Percentiles rank a stretch among this genome's conserved stretches.
These are phyloP conservation scores for Glycine soja DNA, from an alignment of 306 rosid species.

Conservation along the genomic window DNA sequence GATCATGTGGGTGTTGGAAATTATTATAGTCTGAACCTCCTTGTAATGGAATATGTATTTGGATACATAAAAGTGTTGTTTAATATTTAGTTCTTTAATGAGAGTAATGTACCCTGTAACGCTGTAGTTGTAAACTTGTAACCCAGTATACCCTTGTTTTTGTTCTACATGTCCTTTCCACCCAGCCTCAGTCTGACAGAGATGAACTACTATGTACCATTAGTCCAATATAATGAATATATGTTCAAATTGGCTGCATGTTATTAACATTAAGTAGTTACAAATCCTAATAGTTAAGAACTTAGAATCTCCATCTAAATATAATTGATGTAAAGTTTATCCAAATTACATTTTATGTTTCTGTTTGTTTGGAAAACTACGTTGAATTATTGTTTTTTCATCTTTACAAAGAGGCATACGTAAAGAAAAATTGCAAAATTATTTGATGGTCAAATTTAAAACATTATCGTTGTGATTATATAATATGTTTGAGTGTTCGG, in stretches of 20 bases:
- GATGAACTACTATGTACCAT: neutral
- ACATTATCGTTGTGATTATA: too few species aligned
- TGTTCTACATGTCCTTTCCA: neutral
- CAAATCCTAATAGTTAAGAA: neutral
- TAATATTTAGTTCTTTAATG: neutral
- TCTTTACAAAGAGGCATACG: neutral
- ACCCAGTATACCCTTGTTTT: neutral
- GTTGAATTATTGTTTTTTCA: conserved; percentile 1
- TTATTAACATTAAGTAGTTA: too few species aligned
- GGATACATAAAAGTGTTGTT: neutral
- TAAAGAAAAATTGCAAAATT: too few species aligned
- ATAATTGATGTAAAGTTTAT: neutral
- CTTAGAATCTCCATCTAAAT: neutral
- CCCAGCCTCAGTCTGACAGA: neutral
- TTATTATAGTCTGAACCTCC: neutral
- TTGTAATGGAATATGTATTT: neutral
- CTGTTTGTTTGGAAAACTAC: neutral
- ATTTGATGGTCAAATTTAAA: too few species aligned
- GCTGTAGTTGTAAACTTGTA: neutral
- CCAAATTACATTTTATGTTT: neutral
- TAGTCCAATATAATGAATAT: neutral
- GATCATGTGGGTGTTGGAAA: too few species aligned
- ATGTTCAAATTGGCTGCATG: neutral
- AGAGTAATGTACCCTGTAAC: neutral
- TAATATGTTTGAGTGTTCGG: too few species aligned